phyloP scores from a whole-genome alignment of 441 rosid species.

The Heliophila coronopifolia region DNA sequence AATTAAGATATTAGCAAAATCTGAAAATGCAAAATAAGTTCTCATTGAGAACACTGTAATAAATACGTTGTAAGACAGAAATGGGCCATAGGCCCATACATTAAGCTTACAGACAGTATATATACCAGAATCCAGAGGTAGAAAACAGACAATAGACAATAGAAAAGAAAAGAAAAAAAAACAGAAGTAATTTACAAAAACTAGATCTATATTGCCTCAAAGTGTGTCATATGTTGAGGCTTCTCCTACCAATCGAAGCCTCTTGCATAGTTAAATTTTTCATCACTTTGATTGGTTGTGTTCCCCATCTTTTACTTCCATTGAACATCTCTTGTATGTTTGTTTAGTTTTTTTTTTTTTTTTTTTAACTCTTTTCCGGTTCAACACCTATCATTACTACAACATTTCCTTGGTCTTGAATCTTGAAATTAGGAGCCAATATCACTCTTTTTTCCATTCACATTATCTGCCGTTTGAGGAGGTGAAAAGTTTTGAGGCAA shows the following conservation, averaged over 20 bases:
- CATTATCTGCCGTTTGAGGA: conserved; percentile 35
- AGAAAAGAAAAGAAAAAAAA: too few relatives aligned
- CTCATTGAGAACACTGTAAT: too few relatives aligned
- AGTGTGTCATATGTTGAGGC: conserved; percentile 43
- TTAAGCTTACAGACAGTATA: too few relatives aligned
- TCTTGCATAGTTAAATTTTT: conserved; percentile 72
- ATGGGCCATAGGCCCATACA: too few relatives aligned
- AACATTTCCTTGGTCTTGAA: conserved; percentile 34
- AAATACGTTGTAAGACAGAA: too few relatives aligned
- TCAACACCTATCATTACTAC: conserved; percentile 55
- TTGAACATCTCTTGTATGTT: conserved; percentile 93
- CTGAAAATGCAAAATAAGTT: too few relatives aligned
- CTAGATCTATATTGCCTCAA: too few relatives aligned
- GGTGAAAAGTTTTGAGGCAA: conserved; percentile 97
- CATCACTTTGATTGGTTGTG: conserved; percentile 49
- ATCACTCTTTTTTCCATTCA: conserved; percentile 33
- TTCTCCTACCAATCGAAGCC: conserved; percentile 77
- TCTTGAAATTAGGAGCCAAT: conserved; percentile 39
- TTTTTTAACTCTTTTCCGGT: conserved; percentile 37
- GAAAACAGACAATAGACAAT: too few relatives aligned
- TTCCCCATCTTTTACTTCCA: conserved; percentile 64
- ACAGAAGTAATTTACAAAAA: too few relatives aligned
- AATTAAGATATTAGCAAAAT: too few relatives aligned
- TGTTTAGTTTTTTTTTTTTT: conserved; percentile 78
- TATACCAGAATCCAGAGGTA: too few relatives aligned